Evolutionary conservation across 78 protist genomes (phyloP).

Genomic region (Dictyostelium citrinum): DNA sequence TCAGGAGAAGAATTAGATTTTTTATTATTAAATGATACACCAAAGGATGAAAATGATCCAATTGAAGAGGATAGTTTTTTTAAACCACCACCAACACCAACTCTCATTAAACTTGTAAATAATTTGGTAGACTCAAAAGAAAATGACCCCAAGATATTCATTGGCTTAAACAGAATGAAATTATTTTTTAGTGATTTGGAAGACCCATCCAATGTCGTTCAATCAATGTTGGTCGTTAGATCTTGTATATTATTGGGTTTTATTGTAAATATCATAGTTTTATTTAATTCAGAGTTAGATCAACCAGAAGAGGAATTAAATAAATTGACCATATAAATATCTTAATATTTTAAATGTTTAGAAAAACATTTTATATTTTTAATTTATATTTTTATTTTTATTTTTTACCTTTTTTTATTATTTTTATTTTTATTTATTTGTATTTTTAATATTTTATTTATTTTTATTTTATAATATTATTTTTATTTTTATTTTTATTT

Average conservation of each 20-base stretch:
- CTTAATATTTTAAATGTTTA: no score
- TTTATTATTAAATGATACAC: neutral
- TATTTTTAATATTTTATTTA: no score
- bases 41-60: neutral
- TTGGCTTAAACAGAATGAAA: neutral
- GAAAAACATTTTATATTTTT: neutral
- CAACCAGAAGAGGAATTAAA: neutral
- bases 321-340: neutral
- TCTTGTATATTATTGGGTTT: constrained; percentile 16
- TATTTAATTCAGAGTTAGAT: constrained; percentile 1
- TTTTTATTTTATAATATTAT: no score
- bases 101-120: neutral
- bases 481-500: no score
- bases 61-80: neutral
- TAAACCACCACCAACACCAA: neutral
- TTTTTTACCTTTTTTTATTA: neutral
- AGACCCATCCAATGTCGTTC: neutral
- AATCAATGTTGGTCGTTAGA: constrained; percentile 8
- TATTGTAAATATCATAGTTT: constrained; percentile 12
- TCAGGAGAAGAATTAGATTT: neutral
- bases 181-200: neutral
- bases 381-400: neutral
- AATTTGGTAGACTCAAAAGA: constrained; percentile 3
- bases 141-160: neutral
- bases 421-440: no score